Evolutionary conservation across 441 rosid genomes (phyloP), one percentile per base, ranked within the genome.

Genomic region (Rhodomyrtus psidioides): DNA sequence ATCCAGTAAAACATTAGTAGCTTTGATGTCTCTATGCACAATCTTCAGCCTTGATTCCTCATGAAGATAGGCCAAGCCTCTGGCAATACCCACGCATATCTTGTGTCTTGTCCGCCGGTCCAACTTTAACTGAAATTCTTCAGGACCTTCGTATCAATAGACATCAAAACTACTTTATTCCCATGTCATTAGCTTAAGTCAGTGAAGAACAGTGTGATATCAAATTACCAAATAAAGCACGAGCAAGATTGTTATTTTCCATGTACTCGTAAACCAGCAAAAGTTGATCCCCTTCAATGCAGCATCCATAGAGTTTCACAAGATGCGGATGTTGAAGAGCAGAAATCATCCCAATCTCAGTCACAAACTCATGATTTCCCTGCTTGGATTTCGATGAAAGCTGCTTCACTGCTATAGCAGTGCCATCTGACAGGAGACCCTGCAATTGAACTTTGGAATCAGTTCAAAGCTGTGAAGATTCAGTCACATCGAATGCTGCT

Each of bases 301-400:
- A 84, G 49, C 83, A 75, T 75, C 86, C 86, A n/a, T 84, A 84
- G 24, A 84, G 83, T 5, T 75, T 84, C n/a, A 84, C 86, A 42
- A 84, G 86, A 54, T 84, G 65, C 0, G 83, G 86, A 58, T 84
- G 83, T 12, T 84, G 86, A 84, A 84, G 83, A 75, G 83, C 86
- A 14, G 86, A 84, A 10, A 84, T 75, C 86, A 75, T 84, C 54
- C 82, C 86, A 21, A 84, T 17, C 86, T 84, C 86, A 75, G 75
- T 84, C 83, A 75, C 81, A 65, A 84, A 84, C 81, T 84, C 86
- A n/a, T 83, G 86, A 28, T 75, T 84, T 28, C 86, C 86, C n/a
- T 75, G 86, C 16, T 55, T 84, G 0, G 86, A 84, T 55, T 84
- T 84, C 7, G 82, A 24, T 12, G 83, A 74, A 51, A 84, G 83